Evolutionary conservation across 192 early-diverging fungal species (phyloP).

Genomic region (Dispira simplex): DNA sequence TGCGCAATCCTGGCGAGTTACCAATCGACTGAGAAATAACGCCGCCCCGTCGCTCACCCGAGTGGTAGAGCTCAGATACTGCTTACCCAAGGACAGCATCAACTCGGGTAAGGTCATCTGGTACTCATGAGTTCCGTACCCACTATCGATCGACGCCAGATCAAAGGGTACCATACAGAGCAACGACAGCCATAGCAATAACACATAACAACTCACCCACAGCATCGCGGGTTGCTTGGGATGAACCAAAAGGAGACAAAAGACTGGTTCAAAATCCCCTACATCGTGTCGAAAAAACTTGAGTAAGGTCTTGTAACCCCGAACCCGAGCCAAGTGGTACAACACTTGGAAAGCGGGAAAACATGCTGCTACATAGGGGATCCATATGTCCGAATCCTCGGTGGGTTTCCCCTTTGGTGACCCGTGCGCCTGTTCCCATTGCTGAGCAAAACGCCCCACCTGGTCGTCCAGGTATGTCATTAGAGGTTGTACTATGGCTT

Average conservation of each 20-base stretch:
- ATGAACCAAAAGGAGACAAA: constrained; percentile 39
- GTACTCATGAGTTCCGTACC: constrained; percentile 15
- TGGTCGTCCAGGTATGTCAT: constrained; percentile 32
- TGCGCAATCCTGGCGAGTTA: constrained; percentile 67
- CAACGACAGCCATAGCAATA: constrained; percentile 87
- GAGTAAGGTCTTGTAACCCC: constrained; percentile 81
- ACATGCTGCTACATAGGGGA: not conserved
- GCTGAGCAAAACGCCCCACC: constrained; percentile 14
- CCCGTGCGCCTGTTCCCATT: not conserved
- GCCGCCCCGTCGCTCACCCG: constrained; percentile 80
- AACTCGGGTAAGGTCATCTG: constrained; percentile 20
- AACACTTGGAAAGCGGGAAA: constrained; percentile 22
- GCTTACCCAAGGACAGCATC: constrained; percentile 51
- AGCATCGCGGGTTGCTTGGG: constrained; percentile 14
- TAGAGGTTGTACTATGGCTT: constrained; percentile 40
- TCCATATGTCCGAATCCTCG: constrained; percentile 11
- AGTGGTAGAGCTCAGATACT: constrained; percentile 49
- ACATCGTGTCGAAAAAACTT: constrained; percentile 88
- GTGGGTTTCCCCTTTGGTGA: not conserved
- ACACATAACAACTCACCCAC: constrained; percentile 75
- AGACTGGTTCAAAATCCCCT: constrained; percentile 73
- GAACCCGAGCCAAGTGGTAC: constrained; percentile 67
- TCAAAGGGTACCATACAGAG: constrained; percentile 95
- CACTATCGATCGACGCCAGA: constrained; percentile 70
- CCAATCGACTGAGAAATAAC: constrained; percentile 62